phyloP scores from a whole-genome alignment of 2,329 filamentous ascomycete species.

The Westerdykella aurantiaca region DNA sequence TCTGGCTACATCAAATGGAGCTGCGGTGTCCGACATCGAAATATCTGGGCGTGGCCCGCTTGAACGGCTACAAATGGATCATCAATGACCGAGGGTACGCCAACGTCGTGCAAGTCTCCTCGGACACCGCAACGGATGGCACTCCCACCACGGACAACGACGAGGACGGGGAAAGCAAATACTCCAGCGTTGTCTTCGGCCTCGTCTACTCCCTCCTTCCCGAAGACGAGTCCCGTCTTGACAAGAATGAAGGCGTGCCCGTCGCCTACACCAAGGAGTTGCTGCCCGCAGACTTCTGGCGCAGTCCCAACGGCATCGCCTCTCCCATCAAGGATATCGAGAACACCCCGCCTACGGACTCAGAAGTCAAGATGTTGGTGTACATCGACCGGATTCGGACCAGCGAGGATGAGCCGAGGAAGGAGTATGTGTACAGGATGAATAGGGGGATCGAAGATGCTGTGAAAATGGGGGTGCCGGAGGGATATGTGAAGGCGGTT shows the following conservation, averaged over 20 bases:
- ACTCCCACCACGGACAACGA: neutral
- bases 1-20: constrained; percentile 61
- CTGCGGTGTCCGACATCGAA: constrained; percentile 21
- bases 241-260: constrained; percentile 57
- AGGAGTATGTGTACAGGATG: constrained; percentile 60
- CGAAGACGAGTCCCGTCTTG: constrained; percentile 26
- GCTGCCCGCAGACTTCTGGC: constrained; percentile 43
- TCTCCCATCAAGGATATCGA: constrained; percentile 12
- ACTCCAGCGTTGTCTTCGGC: constrained; percentile 36
- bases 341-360: constrained; percentile 4
- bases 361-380: constrained; percentile 44
- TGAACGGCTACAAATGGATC: constrained; percentile 57
- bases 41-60: constrained; percentile 20
- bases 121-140: neutral
- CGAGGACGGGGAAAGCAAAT: constrained; percentile 16
- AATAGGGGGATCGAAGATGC: constrained; percentile 59
- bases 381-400: constrained; percentile 52
- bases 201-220: constrained; percentile 27
- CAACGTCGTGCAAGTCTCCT: constrained; percentile 49
- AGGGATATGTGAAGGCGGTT: constrained; percentile 50
- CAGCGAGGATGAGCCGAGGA: constrained; percentile 39
- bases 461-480: constrained; percentile 48
- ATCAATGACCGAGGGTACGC: constrained; percentile 64
- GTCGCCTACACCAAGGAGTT: constrained; percentile 53
- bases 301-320: neutral